These are phyloP conservation scores for Gardenia jasminoides DNA, from an alignment of 257 asterid genomes.

Conservation along the genomic window DNA sequence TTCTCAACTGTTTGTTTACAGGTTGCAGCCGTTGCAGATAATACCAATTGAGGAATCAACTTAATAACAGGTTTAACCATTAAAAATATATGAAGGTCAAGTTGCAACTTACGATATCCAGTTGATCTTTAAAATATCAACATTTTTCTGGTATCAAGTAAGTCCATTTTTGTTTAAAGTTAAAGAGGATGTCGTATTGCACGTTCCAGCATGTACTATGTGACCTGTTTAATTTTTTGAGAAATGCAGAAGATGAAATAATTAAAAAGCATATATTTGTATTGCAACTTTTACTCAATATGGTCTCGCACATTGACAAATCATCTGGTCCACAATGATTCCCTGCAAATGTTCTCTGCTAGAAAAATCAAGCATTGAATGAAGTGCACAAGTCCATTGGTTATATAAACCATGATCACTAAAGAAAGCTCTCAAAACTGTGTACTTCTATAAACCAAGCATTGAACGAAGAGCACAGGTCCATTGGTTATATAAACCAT, in stretches of 20 bases:
- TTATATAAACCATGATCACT: too few relatives aligned
- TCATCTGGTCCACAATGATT: background rate
- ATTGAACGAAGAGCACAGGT: background rate
- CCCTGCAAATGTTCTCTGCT: background rate
- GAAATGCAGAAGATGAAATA: background rate
- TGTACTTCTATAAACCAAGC: background rate
- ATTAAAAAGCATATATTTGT: background rate
- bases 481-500: too few relatives aligned
- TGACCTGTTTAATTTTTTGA: background rate
- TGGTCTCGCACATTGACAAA: background rate
- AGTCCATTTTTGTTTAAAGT: background rate
- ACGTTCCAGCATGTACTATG: background rate
- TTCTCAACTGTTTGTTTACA: background rate
- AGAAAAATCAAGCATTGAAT: background rate
- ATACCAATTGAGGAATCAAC: background rate
- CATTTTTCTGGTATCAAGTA: background rate
- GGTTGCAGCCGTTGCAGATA: background rate
- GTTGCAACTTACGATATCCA: background rate
- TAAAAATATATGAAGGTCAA: background rate
- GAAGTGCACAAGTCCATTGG: too few relatives aligned
- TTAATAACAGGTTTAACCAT: background rate
- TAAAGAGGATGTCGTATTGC: background rate
- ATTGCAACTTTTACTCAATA: background rate
- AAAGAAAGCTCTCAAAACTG: background rate
- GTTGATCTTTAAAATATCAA: background rate